A percentile compares a stretch with the other conserved stretches of the same genome.
These are phyloP conservation scores for Cladosporium sp. DNA, from an alignment of 2,329 filamentous ascomycete genomes.

Conservation along the genomic window DNA sequence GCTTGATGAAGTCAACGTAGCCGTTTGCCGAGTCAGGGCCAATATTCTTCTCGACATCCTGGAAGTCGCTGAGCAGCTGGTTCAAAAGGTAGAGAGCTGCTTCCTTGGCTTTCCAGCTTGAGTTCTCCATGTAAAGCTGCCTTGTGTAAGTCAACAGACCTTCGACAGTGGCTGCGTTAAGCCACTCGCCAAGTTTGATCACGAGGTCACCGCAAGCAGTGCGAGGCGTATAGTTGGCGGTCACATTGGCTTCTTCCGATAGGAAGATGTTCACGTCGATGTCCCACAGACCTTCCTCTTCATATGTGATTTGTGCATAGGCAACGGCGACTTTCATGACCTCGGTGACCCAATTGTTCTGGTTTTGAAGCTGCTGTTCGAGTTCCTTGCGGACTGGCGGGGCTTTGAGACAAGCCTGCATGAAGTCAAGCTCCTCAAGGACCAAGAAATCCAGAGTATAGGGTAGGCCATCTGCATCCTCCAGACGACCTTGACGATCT, in stretches of 20 bases:
- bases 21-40: conserved; percentile 63
- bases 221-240: conserved; percentile 90
- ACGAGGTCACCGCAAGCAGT: conserved; percentile 89
- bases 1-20: conserved; percentile 76
- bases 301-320: conserved; percentile 84
- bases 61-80: conserved; percentile 76
- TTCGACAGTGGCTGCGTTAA: conserved; percentile 69
- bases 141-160: conserved; percentile 75
- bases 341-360: conserved; percentile 75
- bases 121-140: conserved; percentile 58
- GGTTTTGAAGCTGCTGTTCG: conserved; percentile 65
- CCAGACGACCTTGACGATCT: conserved; percentile 79
- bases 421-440: conserved; percentile 88
- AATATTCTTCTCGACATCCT: conserved; percentile 71
- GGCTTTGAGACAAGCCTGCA: conserved; percentile 85
- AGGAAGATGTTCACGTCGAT: conserved; percentile 94
- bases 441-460: conserved; percentile 93
- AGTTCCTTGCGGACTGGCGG: conserved; percentile 85
- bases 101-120: conserved; percentile 67
- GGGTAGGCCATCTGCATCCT: conserved; percentile 85
- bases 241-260: conserved; percentile 90
- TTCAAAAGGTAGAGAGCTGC: conserved; percentile 81
- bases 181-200: conserved; percentile 90
- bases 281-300: conserved; percentile 94
- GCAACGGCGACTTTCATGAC: conserved; percentile 80